Evolutionary conservation across 2,329 filamentous ascomycete genomes (phyloP).

Genomic region (Fusarium ramigenum): DNA sequence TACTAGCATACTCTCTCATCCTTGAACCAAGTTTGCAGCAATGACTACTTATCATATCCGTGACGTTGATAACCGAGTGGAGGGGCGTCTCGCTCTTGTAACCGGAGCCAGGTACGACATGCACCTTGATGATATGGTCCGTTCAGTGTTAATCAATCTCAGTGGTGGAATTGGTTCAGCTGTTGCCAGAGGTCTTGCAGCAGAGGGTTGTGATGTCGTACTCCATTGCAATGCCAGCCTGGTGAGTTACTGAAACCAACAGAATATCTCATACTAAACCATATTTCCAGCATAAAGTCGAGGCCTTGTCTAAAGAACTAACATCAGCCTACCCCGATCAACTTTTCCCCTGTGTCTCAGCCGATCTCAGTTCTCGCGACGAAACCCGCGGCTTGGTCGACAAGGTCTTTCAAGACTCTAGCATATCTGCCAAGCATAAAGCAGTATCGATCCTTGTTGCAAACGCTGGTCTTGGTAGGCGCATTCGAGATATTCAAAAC

Average conservation of each 20-base stretch:
- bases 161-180: constrained; percentile 30
- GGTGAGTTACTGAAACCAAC: fast-evolving
- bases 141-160: not conserved
- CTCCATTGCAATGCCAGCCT: constrained; percentile 27
- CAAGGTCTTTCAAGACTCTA: not conserved
- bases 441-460: constrained; percentile 47
- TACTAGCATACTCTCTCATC: not conserved
- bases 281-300: constrained; percentile 10
- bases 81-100: constrained; percentile 23
- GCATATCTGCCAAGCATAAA: constrained; percentile 6
- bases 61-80: constrained; percentile 18
- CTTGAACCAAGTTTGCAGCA: fast-evolving
- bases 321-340: not conserved
- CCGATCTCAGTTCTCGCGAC: constrained; percentile 15
- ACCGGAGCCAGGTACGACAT: constrained; percentile 15
- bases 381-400: constrained; percentile 22
- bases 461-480: constrained; percentile 46
- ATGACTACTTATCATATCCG: constrained; percentile 23
- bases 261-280: not conserved
- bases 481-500: constrained; percentile 47
- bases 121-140: too few species aligned
- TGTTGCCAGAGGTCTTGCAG: constrained; percentile 11
- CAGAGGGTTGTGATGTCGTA: constrained; percentile 25
- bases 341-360: constrained; percentile 17
- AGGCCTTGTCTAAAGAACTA: constrained; percentile 3